Percentiles rank a stretch among this genome's conserved stretches.
These are phyloP conservation scores for Hemisphaericaspora xylofermentans DNA, from an alignment of 1,139 yeast species.

Conservation along the genomic window DNA sequence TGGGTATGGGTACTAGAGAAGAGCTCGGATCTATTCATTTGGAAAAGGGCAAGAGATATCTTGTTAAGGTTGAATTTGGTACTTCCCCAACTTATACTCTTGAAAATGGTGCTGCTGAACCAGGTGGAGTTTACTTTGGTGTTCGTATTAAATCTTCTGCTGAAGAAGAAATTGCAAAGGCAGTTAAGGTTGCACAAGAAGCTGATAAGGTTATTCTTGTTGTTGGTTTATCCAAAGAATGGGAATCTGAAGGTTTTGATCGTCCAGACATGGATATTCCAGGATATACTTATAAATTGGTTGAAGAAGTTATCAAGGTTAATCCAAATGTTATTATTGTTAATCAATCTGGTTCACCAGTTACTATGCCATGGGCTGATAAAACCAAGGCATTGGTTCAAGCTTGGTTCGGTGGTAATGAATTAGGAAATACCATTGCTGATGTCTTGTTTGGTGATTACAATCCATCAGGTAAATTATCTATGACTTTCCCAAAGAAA, in stretches of 20 bases:
- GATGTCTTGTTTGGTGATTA: conserved; percentile 26
- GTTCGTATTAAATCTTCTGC: conserved; percentile 21
- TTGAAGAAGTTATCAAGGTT: conserved; percentile 44
- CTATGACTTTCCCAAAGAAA: conserved; percentile 47
- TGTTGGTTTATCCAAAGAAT: conserved; percentile 40
- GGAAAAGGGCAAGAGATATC: conserved; percentile 40
- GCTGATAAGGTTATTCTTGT: conserved; percentile 43
- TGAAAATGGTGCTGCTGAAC: conserved; percentile 22
- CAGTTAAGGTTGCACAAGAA: conserved; percentile 29
- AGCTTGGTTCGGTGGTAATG: conserved; percentile 43
- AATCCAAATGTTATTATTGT: conserved; percentile 55
- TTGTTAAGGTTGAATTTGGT: conserved; percentile 47
- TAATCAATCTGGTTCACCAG: conserved; percentile 64
- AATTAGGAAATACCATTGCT: conserved; percentile 24
- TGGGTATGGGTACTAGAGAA: conserved; percentile 51
- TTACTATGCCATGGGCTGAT: conserved; percentile 56
- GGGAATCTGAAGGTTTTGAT: conserved; percentile 40
- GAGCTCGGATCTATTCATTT: conserved; percentile 35
- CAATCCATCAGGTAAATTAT: conserved; percentile 31
- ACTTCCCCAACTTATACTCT: conserved; percentile 42
- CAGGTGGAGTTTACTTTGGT: conserved; percentile 37
- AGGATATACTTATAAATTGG: conserved; percentile 45
- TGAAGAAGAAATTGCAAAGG: conserved; percentile 25
- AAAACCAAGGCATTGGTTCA: conserved; percentile 50
- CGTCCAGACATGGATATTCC: conserved; percentile 43